Conservation (phyloP, 208 protist species). For the Herpetomonas samuelpessoai region DNA sequence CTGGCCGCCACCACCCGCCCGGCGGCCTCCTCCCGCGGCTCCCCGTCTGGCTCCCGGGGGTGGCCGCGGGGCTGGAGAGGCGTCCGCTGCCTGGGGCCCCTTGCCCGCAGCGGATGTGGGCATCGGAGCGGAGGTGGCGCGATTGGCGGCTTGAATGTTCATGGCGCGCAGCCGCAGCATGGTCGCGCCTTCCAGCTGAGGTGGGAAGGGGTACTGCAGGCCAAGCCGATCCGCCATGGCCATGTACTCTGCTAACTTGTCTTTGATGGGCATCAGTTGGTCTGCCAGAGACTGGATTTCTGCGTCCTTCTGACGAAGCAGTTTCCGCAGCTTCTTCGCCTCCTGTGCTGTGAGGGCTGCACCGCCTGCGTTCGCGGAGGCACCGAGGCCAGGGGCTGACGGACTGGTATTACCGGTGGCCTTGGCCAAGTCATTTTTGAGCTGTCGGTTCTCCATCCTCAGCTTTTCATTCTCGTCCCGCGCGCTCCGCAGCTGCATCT, state of each 20-base stretch:
- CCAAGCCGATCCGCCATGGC: constrained; percentile 80
- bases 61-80: constrained; percentile 13
- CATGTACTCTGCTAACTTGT: constrained; percentile 87
- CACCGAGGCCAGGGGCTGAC: background rate
- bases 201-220: constrained; percentile 76
- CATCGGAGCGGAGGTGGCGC: constrained; percentile 20
- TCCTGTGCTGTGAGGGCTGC: background rate
- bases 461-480: constrained; percentile 46
- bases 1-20: too few relatives aligned
- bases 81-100: background rate
- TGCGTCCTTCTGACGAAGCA: constrained; percentile 38
- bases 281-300: constrained; percentile 54
- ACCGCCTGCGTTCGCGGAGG: background rate
- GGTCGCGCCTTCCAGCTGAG: constrained; percentile 53
- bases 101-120: background rate
- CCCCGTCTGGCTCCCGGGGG: constrained; percentile 1
- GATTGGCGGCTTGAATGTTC: constrained; percentile 18
- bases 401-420: background rate
- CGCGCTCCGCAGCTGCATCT: constrained; percentile 33
- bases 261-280: constrained; percentile 80
- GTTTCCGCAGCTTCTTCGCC: constrained; percentile 19
- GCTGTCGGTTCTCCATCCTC: constrained; percentile 20
- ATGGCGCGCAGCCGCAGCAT: constrained; percentile 61
- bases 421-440: constrained; percentile 13
- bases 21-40: too few relatives aligned